These are phyloP conservation scores for Rhizodiscina lignyota DNA, from an alignment of 495 filamentous ascomycete genomes.

Conservation along the genomic window DNA sequence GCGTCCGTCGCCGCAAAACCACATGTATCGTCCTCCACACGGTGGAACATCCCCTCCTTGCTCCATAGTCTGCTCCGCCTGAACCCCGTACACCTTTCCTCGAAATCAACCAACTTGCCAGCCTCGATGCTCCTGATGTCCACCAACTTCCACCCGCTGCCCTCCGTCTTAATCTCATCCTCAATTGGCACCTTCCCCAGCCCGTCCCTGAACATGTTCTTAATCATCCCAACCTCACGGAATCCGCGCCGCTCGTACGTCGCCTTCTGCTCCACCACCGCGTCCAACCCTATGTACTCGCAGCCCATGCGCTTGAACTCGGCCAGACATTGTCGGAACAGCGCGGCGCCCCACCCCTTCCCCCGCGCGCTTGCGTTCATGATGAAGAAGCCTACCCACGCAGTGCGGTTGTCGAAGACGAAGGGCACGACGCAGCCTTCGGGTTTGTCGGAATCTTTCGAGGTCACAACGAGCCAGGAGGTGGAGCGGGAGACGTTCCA, in stretches of 20 bases:
- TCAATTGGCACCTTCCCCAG: slow-evolving; percentile 4
- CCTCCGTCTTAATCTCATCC: neutral
- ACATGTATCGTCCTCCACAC: slow-evolving; percentile 6
- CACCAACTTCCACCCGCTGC: slow-evolving; percentile 2
- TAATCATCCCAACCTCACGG: slow-evolving; percentile 1
- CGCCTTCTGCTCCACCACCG: slow-evolving; percentile 7
- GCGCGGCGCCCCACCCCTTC: slow-evolving; percentile 4
- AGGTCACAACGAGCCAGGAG: slow-evolving; percentile 6
- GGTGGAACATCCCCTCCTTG: slow-evolving; percentile 8
- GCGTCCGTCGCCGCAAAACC: slow-evolving; percentile 5
- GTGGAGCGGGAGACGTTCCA: slow-evolving; percentile 3
- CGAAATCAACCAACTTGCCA: slow-evolving; percentile 1
- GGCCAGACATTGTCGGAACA: slow-evolving; percentile 2
- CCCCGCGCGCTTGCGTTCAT: slow-evolving; percentile 7
- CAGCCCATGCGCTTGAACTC: slow-evolving; percentile 1
- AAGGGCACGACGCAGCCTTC: slow-evolving; percentile 12
- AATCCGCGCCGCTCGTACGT: slow-evolving; percentile 11
- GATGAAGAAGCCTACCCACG: slow-evolving; percentile 12
- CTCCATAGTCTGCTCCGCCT: slow-evolving; percentile 6
- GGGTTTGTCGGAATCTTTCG: slow-evolving; percentile 5
- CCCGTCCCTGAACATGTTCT: slow-evolving; percentile 6
- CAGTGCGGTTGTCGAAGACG: slow-evolving; percentile 9
- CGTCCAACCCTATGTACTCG: slow-evolving; percentile 8
- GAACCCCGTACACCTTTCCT: slow-evolving; percentile 8
- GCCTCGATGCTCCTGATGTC: slow-evolving; percentile 2